Percentiles rank a stretch among this genome's conserved stretches.
Conservation (phyloP, 2,329 filamentous ascomycete species). For the Microcyclospora pomicola region DNA sequence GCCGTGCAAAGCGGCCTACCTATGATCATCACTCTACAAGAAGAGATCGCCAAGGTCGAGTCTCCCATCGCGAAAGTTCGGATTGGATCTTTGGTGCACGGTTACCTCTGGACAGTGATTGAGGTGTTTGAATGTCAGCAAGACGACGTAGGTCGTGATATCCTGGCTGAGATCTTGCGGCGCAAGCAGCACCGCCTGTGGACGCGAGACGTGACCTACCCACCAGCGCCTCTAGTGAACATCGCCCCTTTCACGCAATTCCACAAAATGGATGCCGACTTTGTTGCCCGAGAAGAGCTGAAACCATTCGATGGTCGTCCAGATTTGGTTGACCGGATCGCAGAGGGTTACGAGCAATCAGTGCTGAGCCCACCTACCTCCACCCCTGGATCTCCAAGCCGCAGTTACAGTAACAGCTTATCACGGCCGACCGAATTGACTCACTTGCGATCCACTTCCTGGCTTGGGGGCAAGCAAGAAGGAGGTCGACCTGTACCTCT, state of each 20-base stretch:
- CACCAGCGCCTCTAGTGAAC: constrained; percentile 49
- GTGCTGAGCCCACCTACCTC: constrained; percentile 52
- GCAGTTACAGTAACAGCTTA: constrained; percentile 40
- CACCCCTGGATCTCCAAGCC: constrained; percentile 54
- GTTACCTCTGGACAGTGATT: constrained; percentile 70
- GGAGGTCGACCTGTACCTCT: neutral
- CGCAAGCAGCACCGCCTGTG: constrained; percentile 64
- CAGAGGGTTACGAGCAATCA: constrained; percentile 52
- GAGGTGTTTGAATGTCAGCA: constrained; percentile 66
- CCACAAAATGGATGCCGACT: neutral
- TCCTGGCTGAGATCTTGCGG: constrained; percentile 62
- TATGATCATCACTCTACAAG: constrained; percentile 80
- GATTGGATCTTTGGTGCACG: constrained; percentile 71
- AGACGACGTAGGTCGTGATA: constrained; percentile 52
- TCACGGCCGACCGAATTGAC: constrained; percentile 39
- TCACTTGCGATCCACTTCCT: constrained; percentile 21
- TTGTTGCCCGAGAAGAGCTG: constrained; percentile 48
- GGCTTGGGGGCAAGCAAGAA: constrained; percentile 9
- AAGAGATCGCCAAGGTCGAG: constrained; percentile 58
- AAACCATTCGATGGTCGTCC: constrained; percentile 62
- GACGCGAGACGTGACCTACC: constrained; percentile 60
- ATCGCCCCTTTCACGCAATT: constrained; percentile 29
- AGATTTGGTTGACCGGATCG: constrained; percentile 60
- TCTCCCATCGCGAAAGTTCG: constrained; percentile 60
- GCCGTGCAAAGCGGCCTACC: constrained; percentile 64